Conservation (phyloP, 1,284 basidiomycete species). For the Malassezia obtusa region DNA sequence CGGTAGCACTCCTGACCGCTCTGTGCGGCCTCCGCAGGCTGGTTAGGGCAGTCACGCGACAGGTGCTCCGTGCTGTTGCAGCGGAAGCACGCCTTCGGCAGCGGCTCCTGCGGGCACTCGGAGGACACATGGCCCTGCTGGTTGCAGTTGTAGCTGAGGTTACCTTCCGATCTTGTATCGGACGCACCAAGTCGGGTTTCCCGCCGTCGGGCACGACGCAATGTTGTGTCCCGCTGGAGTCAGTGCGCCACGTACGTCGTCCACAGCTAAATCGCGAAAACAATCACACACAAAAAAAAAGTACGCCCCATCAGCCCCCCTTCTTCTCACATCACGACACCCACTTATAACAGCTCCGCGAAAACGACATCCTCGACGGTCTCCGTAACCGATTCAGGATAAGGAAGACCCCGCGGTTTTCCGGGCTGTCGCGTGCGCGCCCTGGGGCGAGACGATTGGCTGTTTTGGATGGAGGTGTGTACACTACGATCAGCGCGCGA, state of each 20-base stretch:
- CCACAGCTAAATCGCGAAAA: conserved; percentile 15
- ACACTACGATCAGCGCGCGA: conserved; percentile 27
- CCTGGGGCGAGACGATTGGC: conserved; percentile 4
- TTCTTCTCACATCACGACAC: conserved; percentile 7
- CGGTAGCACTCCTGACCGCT: conserved; percentile 39
- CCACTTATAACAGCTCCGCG: conserved; percentile 19
- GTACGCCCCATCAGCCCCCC: conserved; percentile 2
- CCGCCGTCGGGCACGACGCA: conserved; percentile 39
- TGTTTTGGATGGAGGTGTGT: conserved; percentile 14
- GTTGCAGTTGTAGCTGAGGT: conserved; percentile 31
- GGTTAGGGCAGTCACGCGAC: conserved; percentile 41
- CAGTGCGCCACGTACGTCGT: conserved; percentile 13
- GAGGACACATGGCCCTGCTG: conserved; percentile 40
- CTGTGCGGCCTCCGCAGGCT: conserved; percentile 20
- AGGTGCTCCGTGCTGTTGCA: conserved; percentile 41
- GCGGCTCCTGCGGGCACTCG: conserved; percentile 38
- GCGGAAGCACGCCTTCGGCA: conserved; percentile 45
- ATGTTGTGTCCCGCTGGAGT: conserved; percentile 40
- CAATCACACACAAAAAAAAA: not conserved
- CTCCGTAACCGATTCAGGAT: not conserved
- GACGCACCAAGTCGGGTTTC: conserved; percentile 38
- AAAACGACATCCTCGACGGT: conserved; percentile 9
- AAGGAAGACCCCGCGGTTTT: not conserved
- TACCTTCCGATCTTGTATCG: not conserved
- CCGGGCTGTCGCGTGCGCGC: conserved; percentile 11